These are phyloP conservation scores for Aspergillus ibericus DNA, from an alignment of 2,329 filamentous ascomycete species.

Conservation along the genomic window DNA sequence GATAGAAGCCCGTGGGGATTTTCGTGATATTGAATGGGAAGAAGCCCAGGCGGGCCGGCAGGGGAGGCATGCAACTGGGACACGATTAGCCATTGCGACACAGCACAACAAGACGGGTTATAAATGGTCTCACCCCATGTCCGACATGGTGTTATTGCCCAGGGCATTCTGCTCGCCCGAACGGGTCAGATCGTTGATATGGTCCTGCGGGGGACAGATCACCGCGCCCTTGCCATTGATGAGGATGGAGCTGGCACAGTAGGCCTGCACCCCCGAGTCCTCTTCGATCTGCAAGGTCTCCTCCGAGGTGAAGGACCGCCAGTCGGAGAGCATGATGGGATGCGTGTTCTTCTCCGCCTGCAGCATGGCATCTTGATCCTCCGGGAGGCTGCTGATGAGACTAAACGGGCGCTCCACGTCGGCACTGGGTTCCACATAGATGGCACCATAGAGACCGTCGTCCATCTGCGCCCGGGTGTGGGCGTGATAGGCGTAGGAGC, in stretches of 20 bases:
- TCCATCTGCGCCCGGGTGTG: slow-evolving; percentile 57
- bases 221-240: slow-evolving; percentile 62
- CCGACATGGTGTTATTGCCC: slow-evolving; percentile 25
- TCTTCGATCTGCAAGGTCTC: slow-evolving; percentile 38
- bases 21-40: slow-evolving; percentile 27
- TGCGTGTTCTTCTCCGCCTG: slow-evolving; percentile 50
- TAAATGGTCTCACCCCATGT: slow-evolving; percentile 34
- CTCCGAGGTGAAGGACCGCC: slow-evolving; percentile 55
- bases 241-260: slow-evolving; percentile 60
- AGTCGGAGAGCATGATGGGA: slow-evolving; percentile 57
- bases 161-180: slow-evolving; percentile 22
- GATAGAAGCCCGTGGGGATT: slow-evolving; percentile 27
- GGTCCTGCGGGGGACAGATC: slow-evolving; percentile 50
- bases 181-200: slow-evolving; percentile 40
- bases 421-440: slow-evolving; percentile 28
- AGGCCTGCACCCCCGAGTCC: not conserved
- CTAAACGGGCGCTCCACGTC: slow-evolving; percentile 50
- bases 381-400: slow-evolving; percentile 47
- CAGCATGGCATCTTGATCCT: slow-evolving; percentile 47
- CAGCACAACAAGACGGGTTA: not conserved
- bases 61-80: slow-evolving; percentile 25
- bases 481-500: slow-evolving; percentile 58
- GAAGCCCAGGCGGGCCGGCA: slow-evolving; percentile 23
- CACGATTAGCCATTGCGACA: not conserved
- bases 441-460: slow-evolving; percentile 59